Base-by-base conservation (phyloP, 1,284 basidiomycete genomes). In the Tilletia horrida region DNA sequence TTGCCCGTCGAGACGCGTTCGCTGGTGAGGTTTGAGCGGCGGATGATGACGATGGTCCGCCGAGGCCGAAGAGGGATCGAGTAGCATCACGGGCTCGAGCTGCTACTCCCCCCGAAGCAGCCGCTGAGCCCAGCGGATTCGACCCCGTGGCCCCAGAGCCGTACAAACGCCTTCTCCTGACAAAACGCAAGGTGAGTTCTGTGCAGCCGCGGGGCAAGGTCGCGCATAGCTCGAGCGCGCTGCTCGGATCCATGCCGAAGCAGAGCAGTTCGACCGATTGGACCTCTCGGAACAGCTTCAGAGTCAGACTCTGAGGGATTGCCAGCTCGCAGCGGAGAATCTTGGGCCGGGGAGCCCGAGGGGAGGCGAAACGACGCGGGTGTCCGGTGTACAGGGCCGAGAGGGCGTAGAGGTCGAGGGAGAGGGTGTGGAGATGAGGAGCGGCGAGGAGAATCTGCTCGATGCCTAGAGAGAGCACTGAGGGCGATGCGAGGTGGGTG, bases 401-500 rank as follows among this genome's bases (percentile, higher is more conserved):
- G 66, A 78, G 68, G n/a, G 68, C 66, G 45, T 75, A 73, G n/a
- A 78, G 69, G 48, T 78, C 76, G 45, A 76, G 62, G 55, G 70
- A 72, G 3, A 78, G 63, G 61, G 75, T 70, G n/a, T 67, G 43
- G 18, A 78, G 64, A 14, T 71, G 16, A 4, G 74, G 71, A 13
- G 59, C 66, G 6, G 72, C 70, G 1, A 78, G 66, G 1, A 78
- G 63, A 69, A 78, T 73, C 67, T 76, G 74, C 48, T 78, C 75
- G 25, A 78, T 69, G 3, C 75, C 75, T 0, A 71, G 66, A 1
- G 71, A 63, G 8, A 78, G 45, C 4, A 67, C 69, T n/a, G 42
- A 65, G 29, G 71, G 68, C 13, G 71, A 71, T 13, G 76, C 73
- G 0, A 78, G 62, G 13, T 70, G 68, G 0, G 67, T 68, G 14